phyloP scores from a whole-genome alignment of 805 yeast genomes.

The Yamadazyma tumulicola region DNA sequence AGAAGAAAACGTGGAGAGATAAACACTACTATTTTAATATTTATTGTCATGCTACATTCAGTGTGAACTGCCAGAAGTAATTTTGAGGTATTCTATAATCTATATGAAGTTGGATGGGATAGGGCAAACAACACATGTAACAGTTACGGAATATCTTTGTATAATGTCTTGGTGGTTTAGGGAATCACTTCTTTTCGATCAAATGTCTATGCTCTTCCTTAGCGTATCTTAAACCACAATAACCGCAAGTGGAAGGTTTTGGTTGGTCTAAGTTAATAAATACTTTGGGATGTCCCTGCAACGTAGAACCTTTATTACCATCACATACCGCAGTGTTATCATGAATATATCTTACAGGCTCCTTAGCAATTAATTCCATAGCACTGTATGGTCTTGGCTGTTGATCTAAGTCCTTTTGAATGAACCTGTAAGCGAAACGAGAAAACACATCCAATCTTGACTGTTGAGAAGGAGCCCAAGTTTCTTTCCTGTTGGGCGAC shows the following conservation, averaged over 20 bases:
- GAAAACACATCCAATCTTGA: conserved; percentile 54
- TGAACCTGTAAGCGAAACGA: conserved; percentile 56
- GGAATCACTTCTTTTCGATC: conserved; percentile 28
- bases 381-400: conserved; percentile 86
- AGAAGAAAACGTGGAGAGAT: too few species aligned
- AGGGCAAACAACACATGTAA: too few species aligned
- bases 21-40: too few species aligned
- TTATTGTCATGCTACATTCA: too few species aligned
- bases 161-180: too few species aligned
- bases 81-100: too few species aligned
- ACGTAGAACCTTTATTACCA: conserved; percentile 64
- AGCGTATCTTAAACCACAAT: conserved; percentile 72
- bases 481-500: conserved; percentile 69
- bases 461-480: conserved; percentile 73
- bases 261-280: conserved; percentile 78
- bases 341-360: conserved; percentile 64
- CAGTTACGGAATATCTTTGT: too few species aligned
- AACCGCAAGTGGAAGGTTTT: conserved; percentile 69
- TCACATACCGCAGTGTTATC: conserved; percentile 73
- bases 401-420: conserved; percentile 59
- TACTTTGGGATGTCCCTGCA: conserved; percentile 82
- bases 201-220: conserved; percentile 45
- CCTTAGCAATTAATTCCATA: conserved; percentile 72
- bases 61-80: too few species aligned
- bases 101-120: too few species aligned